Conservation (phyloP, 805 yeast species). For the Nakazawaea ambrosiae region DNA sequence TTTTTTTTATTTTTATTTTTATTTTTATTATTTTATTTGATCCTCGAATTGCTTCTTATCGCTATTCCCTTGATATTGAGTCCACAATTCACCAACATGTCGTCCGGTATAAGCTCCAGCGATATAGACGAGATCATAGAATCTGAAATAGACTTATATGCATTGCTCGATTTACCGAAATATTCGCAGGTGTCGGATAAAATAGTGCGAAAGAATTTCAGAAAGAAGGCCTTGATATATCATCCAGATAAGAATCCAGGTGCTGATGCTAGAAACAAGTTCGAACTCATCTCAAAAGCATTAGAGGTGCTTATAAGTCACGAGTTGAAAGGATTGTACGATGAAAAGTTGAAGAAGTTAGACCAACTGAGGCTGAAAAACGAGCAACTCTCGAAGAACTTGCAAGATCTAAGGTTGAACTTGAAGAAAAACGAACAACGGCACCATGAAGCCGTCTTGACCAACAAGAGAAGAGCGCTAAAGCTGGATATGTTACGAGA, state of each 20-base stretch:
- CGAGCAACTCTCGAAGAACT: conserved; percentile 12
- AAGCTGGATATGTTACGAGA: conserved; percentile 15
- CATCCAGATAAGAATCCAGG: conserved; percentile 30
- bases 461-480: conserved; percentile 5
- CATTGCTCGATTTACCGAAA: conserved; percentile 9
- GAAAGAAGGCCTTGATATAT: conserved; percentile 21
- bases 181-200: conserved; percentile 2
- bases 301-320: conserved; percentile 17
- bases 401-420: conserved; percentile 18
- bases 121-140: conserved; percentile 7
- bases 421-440: conserved; percentile 24
- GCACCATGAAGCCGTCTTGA: conserved; percentile 14
- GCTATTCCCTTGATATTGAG: no score
- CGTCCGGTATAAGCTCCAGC: background rate
- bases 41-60: no score
- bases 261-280: conserved; percentile 19
- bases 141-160: conserved; percentile 10
- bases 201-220: conserved; percentile 21
- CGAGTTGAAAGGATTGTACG: conserved; percentile 17
- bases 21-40: no score
- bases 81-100: no score
- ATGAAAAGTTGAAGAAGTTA: conserved; percentile 12
- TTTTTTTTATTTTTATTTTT: no score
- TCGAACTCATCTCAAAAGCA: conserved; percentile 22
- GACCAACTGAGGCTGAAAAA: conserved; percentile 1